Base-by-base conservation (phyloP, 345 rosid species). In the Mangifera indica region DNA sequence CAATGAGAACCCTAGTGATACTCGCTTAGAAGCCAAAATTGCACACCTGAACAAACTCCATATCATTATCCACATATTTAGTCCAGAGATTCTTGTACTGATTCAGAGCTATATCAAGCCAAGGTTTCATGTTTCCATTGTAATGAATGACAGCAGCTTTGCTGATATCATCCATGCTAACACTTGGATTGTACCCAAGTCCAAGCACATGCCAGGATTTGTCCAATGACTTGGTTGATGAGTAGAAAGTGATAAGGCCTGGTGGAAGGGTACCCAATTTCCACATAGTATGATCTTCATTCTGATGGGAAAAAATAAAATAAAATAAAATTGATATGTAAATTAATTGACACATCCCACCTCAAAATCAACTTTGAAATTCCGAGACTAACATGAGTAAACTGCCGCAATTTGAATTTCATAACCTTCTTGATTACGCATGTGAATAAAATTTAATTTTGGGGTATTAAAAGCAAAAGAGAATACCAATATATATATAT, bases 81-180 rank as follows among this genome's bases (percentile, higher is more conserved):
- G 91, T 89, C 98, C 98, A 93, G 17, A 88, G 92, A 81, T 79
- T 82, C 80, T 93, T 93, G 75, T 88, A 93, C 67, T 89, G 95
- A 81, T 91, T 89, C 89, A 93, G 79, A 24, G 96, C 98, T 62
- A 93, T 86, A 71, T 93, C 96, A 7, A 94, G 95, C 97, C 98
- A 94, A 44, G 98, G 98, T 84, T 94, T 92, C 97, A 90, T 90
- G 83, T 94, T 88, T 53, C 98, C 97, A 70, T 87, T 93, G 83
- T 85, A 94, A 77, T 94, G 98, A 46, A 94, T 86, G 78, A 92
- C 93, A 21, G 97, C 97, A 60, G 97, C 97, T 1, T 86, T 92
- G 63, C 72, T 85, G 67, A 94, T 90, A 71, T 83, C 91, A 60
- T 92, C 92, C 92, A 89, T 87, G 80, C 93, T 88, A 68, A 94